A percentile compares a stretch with the other conserved stretches of the same genome.
Evolutionary conservation across 2,329 filamentous ascomycete genomes (phyloP).

Genomic region (Penicillium sp.): DNA sequence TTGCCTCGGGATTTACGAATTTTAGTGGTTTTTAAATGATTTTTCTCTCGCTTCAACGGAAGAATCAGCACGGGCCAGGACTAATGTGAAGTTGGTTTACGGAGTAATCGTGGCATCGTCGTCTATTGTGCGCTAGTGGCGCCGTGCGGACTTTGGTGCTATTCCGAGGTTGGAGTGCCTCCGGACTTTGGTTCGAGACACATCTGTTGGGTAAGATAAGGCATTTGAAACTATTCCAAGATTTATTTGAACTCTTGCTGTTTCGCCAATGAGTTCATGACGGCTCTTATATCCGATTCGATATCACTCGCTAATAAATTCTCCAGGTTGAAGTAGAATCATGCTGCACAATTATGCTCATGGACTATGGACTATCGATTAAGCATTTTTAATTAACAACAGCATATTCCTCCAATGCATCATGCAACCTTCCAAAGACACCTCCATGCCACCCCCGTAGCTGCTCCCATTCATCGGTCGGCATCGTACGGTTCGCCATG

Average conservation of each 20-base stretch:
- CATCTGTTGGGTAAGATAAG: too few relatives aligned
- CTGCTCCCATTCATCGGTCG: slow-evolving; percentile 50
- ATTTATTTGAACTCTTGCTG: too few relatives aligned
- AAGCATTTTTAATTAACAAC: neutral
- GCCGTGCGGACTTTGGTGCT: neutral
- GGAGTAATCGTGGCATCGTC: neutral
- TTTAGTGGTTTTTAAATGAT: neutral
- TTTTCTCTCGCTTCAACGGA: neutral
- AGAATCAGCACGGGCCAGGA: neutral
- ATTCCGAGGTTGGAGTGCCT: neutral
- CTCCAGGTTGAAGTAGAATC: too few relatives aligned
- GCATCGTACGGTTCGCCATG: slow-evolving; percentile 47
- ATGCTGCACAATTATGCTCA: too few relatives aligned
- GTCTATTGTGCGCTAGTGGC: neutral
- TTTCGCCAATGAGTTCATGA: too few relatives aligned
- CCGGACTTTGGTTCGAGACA: neutral
- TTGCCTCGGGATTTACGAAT: neutral
- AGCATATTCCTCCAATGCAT: slow-evolving; percentile 46
- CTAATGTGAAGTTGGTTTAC: neutral
- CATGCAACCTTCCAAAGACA: slow-evolving; percentile 53
- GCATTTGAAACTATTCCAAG: too few relatives aligned
- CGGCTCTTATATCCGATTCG: too few relatives aligned
- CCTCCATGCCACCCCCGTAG: slow-evolving; percentile 53
- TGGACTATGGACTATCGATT: too few relatives aligned
- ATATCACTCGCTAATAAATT: too few relatives aligned